A percentile compares a stretch with the other conserved stretches of the same genome.
phyloP scores from a whole-genome alignment of 768 basidiomycete species.

The Candolleomyces aberdarensis region DNA sequence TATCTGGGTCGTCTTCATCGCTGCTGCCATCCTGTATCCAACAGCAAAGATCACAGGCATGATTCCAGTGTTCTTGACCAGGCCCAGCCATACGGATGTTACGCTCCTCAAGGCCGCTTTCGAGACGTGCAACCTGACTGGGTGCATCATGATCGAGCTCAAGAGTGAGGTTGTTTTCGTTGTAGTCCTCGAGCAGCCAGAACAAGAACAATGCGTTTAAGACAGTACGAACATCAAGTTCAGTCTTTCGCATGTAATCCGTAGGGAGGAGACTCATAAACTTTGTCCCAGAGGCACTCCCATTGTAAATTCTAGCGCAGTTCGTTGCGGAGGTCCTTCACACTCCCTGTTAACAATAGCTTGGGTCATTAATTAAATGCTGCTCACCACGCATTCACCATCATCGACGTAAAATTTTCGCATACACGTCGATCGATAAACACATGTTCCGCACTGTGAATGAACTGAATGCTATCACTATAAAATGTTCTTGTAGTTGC shows the following conservation, averaged over 20 bases:
- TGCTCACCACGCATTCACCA: slow-evolving; percentile 12
- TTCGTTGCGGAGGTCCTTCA: slow-evolving; percentile 23
- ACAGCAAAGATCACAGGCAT: slow-evolving; percentile 26
- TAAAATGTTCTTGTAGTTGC: slow-evolving; percentile 20
- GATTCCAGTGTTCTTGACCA: slow-evolving; percentile 27
- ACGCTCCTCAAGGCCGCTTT: slow-evolving; percentile 17
- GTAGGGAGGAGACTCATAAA: slow-evolving; percentile 8
- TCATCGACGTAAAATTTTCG: slow-evolving; percentile 11
- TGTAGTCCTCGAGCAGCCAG: slow-evolving; percentile 17
- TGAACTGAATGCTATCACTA: neutral
- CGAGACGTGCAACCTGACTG: slow-evolving; percentile 16
- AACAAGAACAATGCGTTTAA: slow-evolving; percentile 23
- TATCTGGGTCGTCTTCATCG: too few relatives aligned
- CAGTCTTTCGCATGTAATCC: neutral
- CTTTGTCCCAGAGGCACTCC: slow-evolving; percentile 3
- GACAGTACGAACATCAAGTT: slow-evolving; percentile 15
- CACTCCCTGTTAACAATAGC: neutral
- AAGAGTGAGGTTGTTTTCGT: slow-evolving; percentile 8
- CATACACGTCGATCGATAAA: slow-evolving; percentile 7
- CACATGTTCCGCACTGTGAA: slow-evolving; percentile 7
- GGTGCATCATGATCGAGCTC: slow-evolving; percentile 15
- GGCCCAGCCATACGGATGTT: slow-evolving; percentile 21
- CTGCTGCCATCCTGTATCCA: neutral
- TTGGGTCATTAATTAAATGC: too few relatives aligned
- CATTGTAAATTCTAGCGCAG: slow-evolving; percentile 27